phyloP scores from a whole-genome alignment of 2,329 filamentous ascomycete genomes.

The Penicillium sp. region DNA sequence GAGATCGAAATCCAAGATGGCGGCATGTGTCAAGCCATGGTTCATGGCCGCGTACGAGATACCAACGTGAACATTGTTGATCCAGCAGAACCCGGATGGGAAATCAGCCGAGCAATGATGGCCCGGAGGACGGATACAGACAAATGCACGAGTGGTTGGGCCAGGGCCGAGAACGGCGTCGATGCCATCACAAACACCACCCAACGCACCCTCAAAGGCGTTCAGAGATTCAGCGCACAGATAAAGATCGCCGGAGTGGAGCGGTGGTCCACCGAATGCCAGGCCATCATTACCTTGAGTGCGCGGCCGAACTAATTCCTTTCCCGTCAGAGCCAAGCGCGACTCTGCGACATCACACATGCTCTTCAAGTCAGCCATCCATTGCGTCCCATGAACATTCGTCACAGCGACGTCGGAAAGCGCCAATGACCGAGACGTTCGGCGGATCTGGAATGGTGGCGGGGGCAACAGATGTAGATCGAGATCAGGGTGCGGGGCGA shows the following conservation, averaged over 20 bases:
- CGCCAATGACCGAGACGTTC: slow-evolving; percentile 68
- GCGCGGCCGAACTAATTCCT: slow-evolving; percentile 68
- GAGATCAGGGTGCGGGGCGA: slow-evolving; percentile 64
- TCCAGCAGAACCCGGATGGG: slow-evolving; percentile 96
- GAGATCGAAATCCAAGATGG: slow-evolving; percentile 87
- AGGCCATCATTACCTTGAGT: slow-evolving; percentile 38
- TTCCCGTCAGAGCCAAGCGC: slow-evolving; percentile 72
- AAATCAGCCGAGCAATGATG: slow-evolving; percentile 89
- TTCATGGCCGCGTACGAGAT: slow-evolving; percentile 84
- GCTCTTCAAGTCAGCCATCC: slow-evolving; percentile 86
- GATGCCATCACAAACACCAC: slow-evolving; percentile 89
- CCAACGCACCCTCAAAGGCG: slow-evolving; percentile 85
- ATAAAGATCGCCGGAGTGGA: slow-evolving; percentile 90
- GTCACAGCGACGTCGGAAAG: slow-evolving; percentile 75
- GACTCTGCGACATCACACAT: slow-evolving; percentile 81
- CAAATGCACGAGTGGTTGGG: slow-evolving; percentile 75
- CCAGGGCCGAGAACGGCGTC: slow-evolving; percentile 70
- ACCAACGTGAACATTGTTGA: slow-evolving; percentile 97
- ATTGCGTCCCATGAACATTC: slow-evolving; percentile 83
- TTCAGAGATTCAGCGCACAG: slow-evolving; percentile 80
- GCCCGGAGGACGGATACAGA: slow-evolving; percentile 86
- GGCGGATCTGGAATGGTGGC: slow-evolving; percentile 79
- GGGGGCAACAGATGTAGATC: slow-evolving; percentile 55
- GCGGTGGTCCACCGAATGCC: slow-evolving; percentile 48
- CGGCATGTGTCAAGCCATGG: slow-evolving; percentile 87